Base-by-base conservation (phyloP, 768 basidiomycete species). In the Dacryopinax spathularia region DNA sequence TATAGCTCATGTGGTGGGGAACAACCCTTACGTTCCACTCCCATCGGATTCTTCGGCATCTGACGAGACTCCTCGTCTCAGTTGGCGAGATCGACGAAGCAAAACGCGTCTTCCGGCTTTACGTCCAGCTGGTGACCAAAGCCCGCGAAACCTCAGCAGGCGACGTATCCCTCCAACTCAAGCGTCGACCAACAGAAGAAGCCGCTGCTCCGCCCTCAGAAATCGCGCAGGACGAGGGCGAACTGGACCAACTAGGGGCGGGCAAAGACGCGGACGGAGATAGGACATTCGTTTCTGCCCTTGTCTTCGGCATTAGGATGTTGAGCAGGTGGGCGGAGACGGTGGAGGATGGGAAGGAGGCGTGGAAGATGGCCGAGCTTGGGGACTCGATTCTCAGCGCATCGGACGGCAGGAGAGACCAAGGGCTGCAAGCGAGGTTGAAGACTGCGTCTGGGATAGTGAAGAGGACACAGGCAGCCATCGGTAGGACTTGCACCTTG, bases 11-110 rank as follows among this genome's bases (percentile, higher is more conserved):
- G 1, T 95, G 91, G 88, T 93, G 91, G 91, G 88, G 91, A 0
- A 93, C 91, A 9, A 84, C 87, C 22, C 81, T 93, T 22, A 98
- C 95, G 0, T 96, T 97, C 78, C 93, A 96, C 70, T 94, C 90
- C 0, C 87, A 87, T 65, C 82, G 85, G 9, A 77, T 97, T 7
- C 81, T 90, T 62, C 85, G 94, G 0, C 89, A 96, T 73, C 85
- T 97, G 79, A 83, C 84, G 31, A 84, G 87, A 1, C 74, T 94
- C 1, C 74, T 89, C 16, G 82, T 84, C 64, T 80, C 83, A 13
- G 78, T 81, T 0, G 83, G 83, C 9, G 85, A 86, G 66, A 73
- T 75, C 1, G 72, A 77, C 18, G 79, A 91, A 2, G 87, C 90
- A 1, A 84, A 82, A 69, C 83, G 89, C 20, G 88, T 86, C 0